Conservation (phyloP, 176 grass and related monocot genomes). For the Canna indica region DNA sequence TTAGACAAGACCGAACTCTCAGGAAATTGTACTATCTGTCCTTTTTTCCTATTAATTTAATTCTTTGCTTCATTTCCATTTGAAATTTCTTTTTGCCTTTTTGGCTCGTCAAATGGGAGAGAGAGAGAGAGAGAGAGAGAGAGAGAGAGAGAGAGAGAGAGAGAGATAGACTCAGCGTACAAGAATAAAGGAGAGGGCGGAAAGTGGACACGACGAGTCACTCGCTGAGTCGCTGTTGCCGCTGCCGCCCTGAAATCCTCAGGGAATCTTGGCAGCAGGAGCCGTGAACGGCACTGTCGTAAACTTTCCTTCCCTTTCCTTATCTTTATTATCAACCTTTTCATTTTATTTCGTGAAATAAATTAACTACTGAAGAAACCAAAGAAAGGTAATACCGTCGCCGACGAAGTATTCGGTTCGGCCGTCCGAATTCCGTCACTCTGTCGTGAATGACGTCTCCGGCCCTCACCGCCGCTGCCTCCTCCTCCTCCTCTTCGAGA, state of each 20-base stretch:
- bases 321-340: too few species aligned
- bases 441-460: background rate
- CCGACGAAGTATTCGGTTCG: background rate
- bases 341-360: background rate
- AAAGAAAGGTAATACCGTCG: background rate
- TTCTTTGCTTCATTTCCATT: background rate
- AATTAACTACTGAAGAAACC: background rate
- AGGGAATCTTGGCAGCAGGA: background rate
- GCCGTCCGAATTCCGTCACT: too few species aligned
- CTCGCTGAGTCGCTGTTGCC: background rate
- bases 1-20: background rate
- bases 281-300: background rate
- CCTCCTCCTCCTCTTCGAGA: slow-evolving; percentile 22
- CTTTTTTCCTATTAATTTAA: too few species aligned
- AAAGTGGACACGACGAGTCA: background rate
- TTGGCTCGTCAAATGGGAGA: background rate
- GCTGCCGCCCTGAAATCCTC: too few species aligned
- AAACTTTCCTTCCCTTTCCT: background rate
- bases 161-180: too few species aligned
- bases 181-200: background rate
- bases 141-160: too few species aligned
- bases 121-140: too few species aligned
- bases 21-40: background rate
- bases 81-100: background rate
- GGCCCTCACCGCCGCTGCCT: background rate